Evolutionary conservation across 176 grass and related monocot species (phyloP).

Genomic region (Bonia amplexicaulis): DNA sequence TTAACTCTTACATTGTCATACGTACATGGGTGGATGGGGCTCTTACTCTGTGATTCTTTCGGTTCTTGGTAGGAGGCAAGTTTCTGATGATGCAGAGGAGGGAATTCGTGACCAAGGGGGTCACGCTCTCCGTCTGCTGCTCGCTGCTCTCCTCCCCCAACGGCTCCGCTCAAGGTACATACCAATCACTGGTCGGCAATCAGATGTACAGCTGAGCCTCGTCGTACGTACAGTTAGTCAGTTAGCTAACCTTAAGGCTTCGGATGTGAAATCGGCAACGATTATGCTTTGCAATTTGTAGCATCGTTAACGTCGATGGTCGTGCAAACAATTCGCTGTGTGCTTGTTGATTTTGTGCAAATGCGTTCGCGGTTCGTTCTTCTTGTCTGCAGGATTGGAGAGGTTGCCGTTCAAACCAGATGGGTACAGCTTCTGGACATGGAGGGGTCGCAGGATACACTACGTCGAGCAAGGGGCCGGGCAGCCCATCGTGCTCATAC

Average conservation of each 20-base stretch:
- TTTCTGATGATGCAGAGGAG: conserved; percentile 57
- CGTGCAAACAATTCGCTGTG: background rate
- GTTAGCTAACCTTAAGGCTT: background rate
- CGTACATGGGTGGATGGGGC: too few relatives aligned
- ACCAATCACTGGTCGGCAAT: background rate
- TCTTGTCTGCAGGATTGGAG: conserved; percentile 54
- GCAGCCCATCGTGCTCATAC: conserved; percentile 72
- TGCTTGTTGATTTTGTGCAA: background rate
- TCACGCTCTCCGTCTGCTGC: conserved; percentile 65
- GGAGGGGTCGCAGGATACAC: conserved; percentile 81
- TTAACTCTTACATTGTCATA: background rate
- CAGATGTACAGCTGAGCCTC: background rate
- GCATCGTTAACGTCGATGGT: background rate
- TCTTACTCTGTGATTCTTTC: background rate
- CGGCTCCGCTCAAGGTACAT: conserved; percentile 38
- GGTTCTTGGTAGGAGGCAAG: conserved; percentile 28
- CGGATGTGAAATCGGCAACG: background rate
- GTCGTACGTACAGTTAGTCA: background rate
- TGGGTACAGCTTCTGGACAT: conserved; percentile 94
- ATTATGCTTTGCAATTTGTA: background rate
- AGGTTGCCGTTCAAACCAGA: conserved; percentile 75
- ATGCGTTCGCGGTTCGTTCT: background rate
- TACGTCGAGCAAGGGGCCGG: conserved; percentile 80
- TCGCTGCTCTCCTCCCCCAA: conserved; percentile 45
- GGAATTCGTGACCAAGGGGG: conserved; percentile 57